Evolutionary conservation across 2,329 filamentous ascomycete species (phyloP).

Genomic region (Shiraia sp.): DNA sequence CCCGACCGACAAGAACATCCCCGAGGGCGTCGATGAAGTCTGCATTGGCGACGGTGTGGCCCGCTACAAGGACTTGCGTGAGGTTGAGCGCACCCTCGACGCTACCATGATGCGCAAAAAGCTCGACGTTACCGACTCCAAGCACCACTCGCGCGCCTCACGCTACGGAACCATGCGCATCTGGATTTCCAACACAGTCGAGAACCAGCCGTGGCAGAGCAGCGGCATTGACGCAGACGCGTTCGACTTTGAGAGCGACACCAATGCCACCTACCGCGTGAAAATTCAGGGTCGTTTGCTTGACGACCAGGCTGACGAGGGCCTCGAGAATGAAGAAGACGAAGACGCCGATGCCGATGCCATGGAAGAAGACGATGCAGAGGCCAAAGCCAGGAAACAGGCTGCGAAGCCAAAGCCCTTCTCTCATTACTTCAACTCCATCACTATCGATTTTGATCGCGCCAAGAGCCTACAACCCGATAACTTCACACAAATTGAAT

Average conservation of each 20-base stretch:
- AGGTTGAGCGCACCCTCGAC: slow-evolving; percentile 86
- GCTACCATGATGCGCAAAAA: slow-evolving; percentile 93
- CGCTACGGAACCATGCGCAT: slow-evolving; percentile 84
- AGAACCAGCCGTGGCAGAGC: slow-evolving; percentile 92
- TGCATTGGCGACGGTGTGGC: slow-evolving; percentile 80
- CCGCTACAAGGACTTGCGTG: slow-evolving; percentile 81
- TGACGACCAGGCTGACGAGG: slow-evolving; percentile 51
- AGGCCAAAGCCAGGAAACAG: slow-evolving; percentile 28
- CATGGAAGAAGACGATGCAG: slow-evolving; percentile 64
- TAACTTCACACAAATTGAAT: slow-evolving; percentile 70
- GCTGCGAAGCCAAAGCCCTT: slow-evolving; percentile 57
- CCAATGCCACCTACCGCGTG: slow-evolving; percentile 81
- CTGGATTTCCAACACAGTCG: slow-evolving; percentile 93
- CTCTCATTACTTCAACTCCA: slow-evolving; percentile 81
- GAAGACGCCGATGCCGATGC: slow-evolving; percentile 51
- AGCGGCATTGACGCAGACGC: slow-evolving; percentile 69
- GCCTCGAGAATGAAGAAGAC: slow-evolving; percentile 36
- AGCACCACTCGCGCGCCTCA: slow-evolving; percentile 74
- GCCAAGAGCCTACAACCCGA: slow-evolving; percentile 67
- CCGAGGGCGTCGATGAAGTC: slow-evolving; percentile 80
- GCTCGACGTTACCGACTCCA: slow-evolving; percentile 83
- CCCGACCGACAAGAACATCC: slow-evolving; percentile 92
- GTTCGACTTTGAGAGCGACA: slow-evolving; percentile 79
- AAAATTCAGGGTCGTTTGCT: slow-evolving; percentile 89
- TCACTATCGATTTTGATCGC: slow-evolving; percentile 66